Base-by-base conservation (phyloP, 2,329 filamentous ascomycete species). In the Eutypella sp. region DNA sequence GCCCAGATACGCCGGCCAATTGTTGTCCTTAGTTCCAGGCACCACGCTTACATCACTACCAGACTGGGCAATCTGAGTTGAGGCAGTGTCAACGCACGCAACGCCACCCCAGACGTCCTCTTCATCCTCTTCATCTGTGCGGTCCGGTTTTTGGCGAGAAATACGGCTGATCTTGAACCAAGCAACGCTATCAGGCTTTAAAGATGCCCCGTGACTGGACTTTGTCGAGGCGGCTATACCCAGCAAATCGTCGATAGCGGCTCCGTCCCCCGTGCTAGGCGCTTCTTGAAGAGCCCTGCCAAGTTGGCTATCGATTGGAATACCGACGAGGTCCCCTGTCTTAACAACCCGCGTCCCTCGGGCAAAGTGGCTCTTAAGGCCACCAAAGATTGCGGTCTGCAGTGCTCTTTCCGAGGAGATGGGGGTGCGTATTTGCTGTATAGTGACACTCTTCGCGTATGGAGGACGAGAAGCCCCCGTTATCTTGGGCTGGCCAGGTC, bases 131-230 rank as follows among this genome's bases (percentile, higher is more conserved):
- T 82, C 78, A n/a, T 78, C 74, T 7, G 56, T 51, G 58, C 59
- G 73, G 56, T 71, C 83, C 55, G 60, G 66, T 55, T 70, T 81
- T 60, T 71, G 71, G 5, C 76, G 69, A 45, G 74, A 73, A 43
- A 95, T 84, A 48, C 89, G 86, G 33, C 86, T 85, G 34, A 99
- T 86, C 53, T 84, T 88, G 73, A 96, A 97, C 93, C 93, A 99
- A 7, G 89, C 91, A 18, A 95, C 87, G 24, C 74, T 79, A 65
- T 77, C 81, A 54, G 68, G 71, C 44, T 62, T 56, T 53, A 70
- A 46, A 52, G 63, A 33, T 47, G 53, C 47, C 18, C 58, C 52
- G 43, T 50, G 50, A 24, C 51, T 69, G 57, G 38, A 62, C 55
- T 54, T 74, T 57, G 51, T 68, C 66, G 47, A 65, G 7, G 68